Conservation (phyloP, 441 rosid species). For the Pelargonium australe region DNA sequence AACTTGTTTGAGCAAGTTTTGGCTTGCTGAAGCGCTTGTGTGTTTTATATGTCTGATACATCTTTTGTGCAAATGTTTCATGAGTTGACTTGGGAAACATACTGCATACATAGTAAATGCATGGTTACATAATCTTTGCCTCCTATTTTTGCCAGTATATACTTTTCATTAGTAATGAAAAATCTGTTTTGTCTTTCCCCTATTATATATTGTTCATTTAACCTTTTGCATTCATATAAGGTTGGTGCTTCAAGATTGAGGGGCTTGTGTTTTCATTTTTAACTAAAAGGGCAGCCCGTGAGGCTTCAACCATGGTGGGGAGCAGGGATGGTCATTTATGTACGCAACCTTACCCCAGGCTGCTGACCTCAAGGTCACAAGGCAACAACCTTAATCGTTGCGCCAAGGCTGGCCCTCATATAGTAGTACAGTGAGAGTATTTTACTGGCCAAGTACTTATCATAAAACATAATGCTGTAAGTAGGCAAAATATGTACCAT, state of each 20-base stretch:
- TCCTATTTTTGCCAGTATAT: background rate
- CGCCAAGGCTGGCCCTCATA: too few relatives aligned
- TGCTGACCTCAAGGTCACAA: too few relatives aligned
- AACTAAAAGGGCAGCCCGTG: too few relatives aligned
- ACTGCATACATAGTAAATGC: conserved; percentile 42
- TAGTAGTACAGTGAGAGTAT: background rate
- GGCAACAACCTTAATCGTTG: too few relatives aligned
- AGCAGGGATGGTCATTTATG: too few relatives aligned
- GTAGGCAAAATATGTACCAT: conserved; percentile 49
- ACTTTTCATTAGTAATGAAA: too few relatives aligned
- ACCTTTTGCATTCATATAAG: background rate
- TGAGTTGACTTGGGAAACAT: conserved; percentile 99
- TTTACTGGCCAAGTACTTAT: too few relatives aligned
- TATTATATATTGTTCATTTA: background rate
- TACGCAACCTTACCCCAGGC: too few relatives aligned
- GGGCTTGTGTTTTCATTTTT: background rate
- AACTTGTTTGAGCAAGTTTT: conserved; percentile 95
- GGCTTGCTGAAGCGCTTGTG: conserved; percentile 96
- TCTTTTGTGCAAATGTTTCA: conserved; percentile 98
- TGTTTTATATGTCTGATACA: conserved; percentile 93
- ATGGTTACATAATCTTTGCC: conserved; percentile 6
- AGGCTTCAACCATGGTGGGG: too few relatives aligned
- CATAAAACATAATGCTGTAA: background rate
- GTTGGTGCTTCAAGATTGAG: background rate
- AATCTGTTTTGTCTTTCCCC: too few relatives aligned